Evolutionary conservation across 169 alveolate genomes (phyloP), one percentile per base, ranked within the genome.

Genomic region (Eimeria acervulina): DNA sequence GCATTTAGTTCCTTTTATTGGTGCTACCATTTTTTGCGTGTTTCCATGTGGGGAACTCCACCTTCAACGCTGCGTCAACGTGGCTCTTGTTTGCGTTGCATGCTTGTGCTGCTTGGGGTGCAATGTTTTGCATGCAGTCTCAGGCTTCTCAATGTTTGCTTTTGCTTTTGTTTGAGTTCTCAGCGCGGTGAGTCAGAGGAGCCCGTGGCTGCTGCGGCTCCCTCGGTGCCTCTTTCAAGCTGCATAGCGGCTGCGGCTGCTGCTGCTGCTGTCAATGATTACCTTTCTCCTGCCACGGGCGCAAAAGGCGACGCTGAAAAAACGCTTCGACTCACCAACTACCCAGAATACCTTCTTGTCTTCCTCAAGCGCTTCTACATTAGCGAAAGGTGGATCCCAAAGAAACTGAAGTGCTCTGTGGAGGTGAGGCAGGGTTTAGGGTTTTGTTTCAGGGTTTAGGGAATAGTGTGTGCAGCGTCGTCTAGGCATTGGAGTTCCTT

Each of bases 311-410:
- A 81, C 44, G 93, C 97, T 38, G 72, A 66, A 38, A 96, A 94
- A 93, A 88, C 90, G 61, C 81, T 90, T 28, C 96, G 97, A n/a
- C 95, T 96, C 36, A 94, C 95, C 84, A 87, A 93, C 51, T 97
- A 95, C 94, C 97, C 98, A 10, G 96, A 96, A 21, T 97, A 97
- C 90, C 97, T 97, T 47, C 87, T 96, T 59, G 96, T 97, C 59
- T 96, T 97, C 47, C 97, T 98, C 52, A 97, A 98, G 91, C 96
- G 97, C 47, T 97, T 97, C 84, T 97, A 96, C 76, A 96, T 95
- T 13, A 97, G 96, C 59, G 96, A 95, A 70, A 76, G 97, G 31
- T 95, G 97, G 97, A 95, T 83, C 59, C 96, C 97, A n/a, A 95
- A 95, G 93, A 97, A 97, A 72, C 96, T 97, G 78, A 93, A 97